Percentiles rank a stretch among this genome's conserved stretches.
These are phyloP conservation scores for Stephania cephalantha DNA, from an alignment of 164 flowering plant genomes.

Conservation along the genomic window DNA sequence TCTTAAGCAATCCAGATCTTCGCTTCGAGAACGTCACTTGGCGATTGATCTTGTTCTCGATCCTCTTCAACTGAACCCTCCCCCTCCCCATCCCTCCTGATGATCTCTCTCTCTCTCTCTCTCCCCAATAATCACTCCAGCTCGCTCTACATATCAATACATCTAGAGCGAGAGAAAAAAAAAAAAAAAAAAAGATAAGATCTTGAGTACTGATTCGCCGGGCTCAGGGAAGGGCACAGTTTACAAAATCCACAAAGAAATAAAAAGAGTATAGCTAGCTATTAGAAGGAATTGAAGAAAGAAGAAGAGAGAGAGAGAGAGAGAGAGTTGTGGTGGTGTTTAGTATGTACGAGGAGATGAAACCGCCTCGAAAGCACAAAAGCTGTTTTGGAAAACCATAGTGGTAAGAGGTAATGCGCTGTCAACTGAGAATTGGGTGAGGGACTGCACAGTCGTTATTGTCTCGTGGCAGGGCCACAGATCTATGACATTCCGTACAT, in stretches of 20 bases:
- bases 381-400: neutral
- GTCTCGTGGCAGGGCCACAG: conserved; percentile 4
- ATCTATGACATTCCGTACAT: conserved; percentile 3
- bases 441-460: neutral
- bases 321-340: neutral
- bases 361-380: neutral
- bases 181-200: no score
- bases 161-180: no score
- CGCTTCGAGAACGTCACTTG: conserved; percentile 37
- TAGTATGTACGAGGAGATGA: neutral
- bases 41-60: conserved; percentile 33
- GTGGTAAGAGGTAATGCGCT: neutral
- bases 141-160: no score
- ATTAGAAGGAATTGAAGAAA: neutral
- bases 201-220: no score
- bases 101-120: neutral
- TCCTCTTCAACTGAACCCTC: conserved; percentile 31
- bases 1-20: conserved; percentile 26
- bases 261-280: no score
- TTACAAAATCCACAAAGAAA: neutral
- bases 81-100: conserved; percentile 28
- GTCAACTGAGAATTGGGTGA: neutral
- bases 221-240: no score
- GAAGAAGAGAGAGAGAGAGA: neutral
- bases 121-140: neutral